A percentile compares a stretch with the other conserved stretches of the same genome.
Evolutionary conservation across 2,329 filamentous ascomycete genomes (phyloP).

Genomic region (Colletotrichum tropicicola): DNA sequence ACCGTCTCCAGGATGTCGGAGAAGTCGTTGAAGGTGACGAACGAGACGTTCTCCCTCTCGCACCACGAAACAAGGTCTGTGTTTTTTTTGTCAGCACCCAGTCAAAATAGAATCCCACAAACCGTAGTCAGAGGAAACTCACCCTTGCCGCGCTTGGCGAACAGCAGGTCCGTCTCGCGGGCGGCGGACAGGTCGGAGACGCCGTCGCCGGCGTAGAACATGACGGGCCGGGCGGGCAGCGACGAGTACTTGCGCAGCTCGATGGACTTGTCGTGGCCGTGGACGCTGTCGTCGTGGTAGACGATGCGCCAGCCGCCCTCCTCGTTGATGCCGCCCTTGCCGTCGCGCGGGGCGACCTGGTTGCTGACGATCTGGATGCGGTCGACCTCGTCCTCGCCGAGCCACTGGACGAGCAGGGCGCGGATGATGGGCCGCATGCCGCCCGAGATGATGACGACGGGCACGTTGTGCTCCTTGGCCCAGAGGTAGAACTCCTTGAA

Average conservation of each 20-base stretch:
- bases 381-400: conserved; percentile 77
- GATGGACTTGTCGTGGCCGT: conserved; percentile 96
- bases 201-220: conserved; percentile 96
- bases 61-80: conserved; percentile 89
- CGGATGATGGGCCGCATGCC: conserved; percentile 95
- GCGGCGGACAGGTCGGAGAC: conserved; percentile 93
- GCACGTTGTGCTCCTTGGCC: conserved; percentile 83
- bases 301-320: conserved; percentile 87
- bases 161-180: conserved; percentile 90
- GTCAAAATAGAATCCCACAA: neutral
- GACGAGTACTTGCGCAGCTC: conserved; percentile 88
- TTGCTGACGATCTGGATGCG: conserved; percentile 94
- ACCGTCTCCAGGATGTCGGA: conserved; percentile 79
- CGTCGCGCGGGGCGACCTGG: conserved; percentile 69
- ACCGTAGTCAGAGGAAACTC: too few relatives aligned
- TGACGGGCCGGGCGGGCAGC: conserved; percentile 77
- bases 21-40: conserved; percentile 89
- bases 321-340: conserved; percentile 80
- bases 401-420: conserved; percentile 79
- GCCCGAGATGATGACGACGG: conserved; percentile 89
- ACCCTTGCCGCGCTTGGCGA: conserved; percentile 92
- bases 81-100: conserved; percentile 14
- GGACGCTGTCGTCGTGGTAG: conserved; percentile 88
- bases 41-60: conserved; percentile 83
- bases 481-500: conserved; percentile 91